A percentile compares a stretch with the other conserved stretches of the same genome.
These are phyloP conservation scores for Botrytis medusae DNA, from an alignment of 2,329 filamentous ascomycete genomes.

Conservation along the genomic window DNA sequence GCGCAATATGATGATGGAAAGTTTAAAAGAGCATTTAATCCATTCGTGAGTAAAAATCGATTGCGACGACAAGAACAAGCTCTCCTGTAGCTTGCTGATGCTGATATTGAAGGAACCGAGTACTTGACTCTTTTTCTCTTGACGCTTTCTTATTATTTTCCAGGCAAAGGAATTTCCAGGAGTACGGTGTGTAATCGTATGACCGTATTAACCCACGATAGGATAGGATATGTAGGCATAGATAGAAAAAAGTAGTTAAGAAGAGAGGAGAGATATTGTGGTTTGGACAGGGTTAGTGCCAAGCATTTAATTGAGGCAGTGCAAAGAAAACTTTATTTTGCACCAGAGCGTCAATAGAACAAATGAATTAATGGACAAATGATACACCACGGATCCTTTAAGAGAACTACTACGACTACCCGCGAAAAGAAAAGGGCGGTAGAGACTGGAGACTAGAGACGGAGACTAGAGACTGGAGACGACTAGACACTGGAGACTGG, in stretches of 20 bases:
- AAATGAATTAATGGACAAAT: neutral
- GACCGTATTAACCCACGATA: neutral
- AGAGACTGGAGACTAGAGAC: neutral
- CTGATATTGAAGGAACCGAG: neutral
- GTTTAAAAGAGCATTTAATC: neutral
- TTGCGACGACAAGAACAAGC: slow-evolving; percentile 5
- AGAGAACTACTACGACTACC: neutral
- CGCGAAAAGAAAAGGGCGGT: neutral
- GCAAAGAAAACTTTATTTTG: slow-evolving; percentile 15
- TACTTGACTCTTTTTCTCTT: neutral
- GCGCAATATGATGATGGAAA: slow-evolving; percentile 2
- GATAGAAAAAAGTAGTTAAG: neutral
- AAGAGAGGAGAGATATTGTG: neutral
- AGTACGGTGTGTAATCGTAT: neutral
- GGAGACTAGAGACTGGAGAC: neutral
- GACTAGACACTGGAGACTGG: no score
- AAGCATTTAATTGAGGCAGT: slow-evolving; percentile 23
- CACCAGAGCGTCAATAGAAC: slow-evolving; percentile 12
- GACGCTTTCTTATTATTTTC: neutral
- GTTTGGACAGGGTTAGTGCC: neutral
- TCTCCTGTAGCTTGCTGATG: neutral
- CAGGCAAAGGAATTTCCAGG: neutral
- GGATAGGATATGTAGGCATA: neutral
- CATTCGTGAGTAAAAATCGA: neutral
- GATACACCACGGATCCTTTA: neutral